Conservation (phyloP, 805 yeast genomes). For the Cephaloascus fragrans region DNA sequence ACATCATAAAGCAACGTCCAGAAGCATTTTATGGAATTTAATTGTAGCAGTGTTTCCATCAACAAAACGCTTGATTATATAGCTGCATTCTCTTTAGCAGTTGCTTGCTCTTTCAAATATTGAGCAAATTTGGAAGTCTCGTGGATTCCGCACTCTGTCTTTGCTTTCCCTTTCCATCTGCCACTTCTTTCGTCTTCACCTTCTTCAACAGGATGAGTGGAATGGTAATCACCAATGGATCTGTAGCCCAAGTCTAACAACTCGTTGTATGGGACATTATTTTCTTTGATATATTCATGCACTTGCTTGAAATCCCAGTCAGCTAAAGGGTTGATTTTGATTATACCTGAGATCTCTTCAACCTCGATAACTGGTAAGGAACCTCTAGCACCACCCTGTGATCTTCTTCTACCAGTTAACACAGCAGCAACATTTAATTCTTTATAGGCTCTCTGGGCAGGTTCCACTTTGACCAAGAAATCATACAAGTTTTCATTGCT, state of each 20-base stretch:
- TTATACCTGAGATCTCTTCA: constrained; percentile 56
- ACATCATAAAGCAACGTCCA: too few species aligned
- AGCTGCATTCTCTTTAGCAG: neutral
- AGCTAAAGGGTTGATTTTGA: constrained; percentile 85
- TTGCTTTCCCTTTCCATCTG: constrained; percentile 87
- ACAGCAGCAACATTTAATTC: constrained; percentile 73
- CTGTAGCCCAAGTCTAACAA: constrained; percentile 80
- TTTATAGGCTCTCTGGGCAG: constrained; percentile 74
- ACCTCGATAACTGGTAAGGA: constrained; percentile 66
- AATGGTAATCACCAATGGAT: constrained; percentile 92
- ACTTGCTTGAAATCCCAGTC: constrained; percentile 76
- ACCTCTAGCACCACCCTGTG: constrained; percentile 83
- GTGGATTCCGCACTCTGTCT: constrained; percentile 95
- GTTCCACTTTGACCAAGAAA: constrained; percentile 85
- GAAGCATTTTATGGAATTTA: too few species aligned
- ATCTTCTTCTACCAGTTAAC: constrained; percentile 81
- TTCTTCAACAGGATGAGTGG: constrained; percentile 79
- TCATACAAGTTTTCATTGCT: constrained; percentile 74
- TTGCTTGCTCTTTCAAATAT: constrained; percentile 24
- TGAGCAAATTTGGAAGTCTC: constrained; percentile 67
- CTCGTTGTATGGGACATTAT: constrained; percentile 79
- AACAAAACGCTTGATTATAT: too few species aligned
- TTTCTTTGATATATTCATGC: constrained; percentile 51
- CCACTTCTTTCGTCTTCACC: constrained; percentile 97
- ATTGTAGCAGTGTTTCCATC: too few species aligned